A percentile compares a stretch with the other conserved stretches of the same genome.
These are phyloP conservation scores for Alternaria solani DNA, from an alignment of 2,329 filamentous ascomycete genomes.

Conservation along the genomic window DNA sequence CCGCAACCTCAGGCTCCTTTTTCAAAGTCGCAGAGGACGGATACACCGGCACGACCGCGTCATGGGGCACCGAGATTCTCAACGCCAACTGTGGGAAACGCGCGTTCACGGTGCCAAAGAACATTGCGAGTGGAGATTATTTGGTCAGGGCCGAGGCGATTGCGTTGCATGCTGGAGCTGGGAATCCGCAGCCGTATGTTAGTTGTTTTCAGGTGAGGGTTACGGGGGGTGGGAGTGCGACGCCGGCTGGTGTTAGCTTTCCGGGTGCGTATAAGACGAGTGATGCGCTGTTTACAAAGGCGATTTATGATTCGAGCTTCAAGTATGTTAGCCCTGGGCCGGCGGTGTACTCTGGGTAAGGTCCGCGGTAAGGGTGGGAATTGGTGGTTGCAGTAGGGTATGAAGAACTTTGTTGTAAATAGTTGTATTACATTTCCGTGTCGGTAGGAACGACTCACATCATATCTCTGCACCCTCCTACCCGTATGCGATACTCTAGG, in stretches of 20 bases:
- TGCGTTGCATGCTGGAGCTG: constrained; percentile 46
- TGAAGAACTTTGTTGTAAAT: neutral
- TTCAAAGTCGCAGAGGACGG: constrained; percentile 52
- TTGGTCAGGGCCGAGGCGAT: constrained; percentile 47
- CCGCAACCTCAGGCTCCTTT: constrained; percentile 41
- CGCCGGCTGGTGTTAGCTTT: constrained; percentile 44
- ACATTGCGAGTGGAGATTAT: constrained; percentile 44
- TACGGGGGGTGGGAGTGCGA: constrained; percentile 45
- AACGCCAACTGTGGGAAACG: constrained; percentile 51
- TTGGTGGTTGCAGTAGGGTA: neutral
- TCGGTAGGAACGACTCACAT: neutral
- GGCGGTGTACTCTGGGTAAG: constrained; percentile 44
- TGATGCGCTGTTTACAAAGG: constrained; percentile 45
- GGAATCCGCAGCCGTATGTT: constrained; percentile 46
- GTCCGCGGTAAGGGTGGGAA: neutral
- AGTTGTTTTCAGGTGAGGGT: constrained; percentile 52
- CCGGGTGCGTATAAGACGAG: constrained; percentile 47
- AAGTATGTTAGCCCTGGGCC: constrained; percentile 48
- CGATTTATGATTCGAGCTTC: constrained; percentile 46
- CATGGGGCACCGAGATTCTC: constrained; percentile 51
- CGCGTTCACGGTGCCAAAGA: constrained; percentile 47
- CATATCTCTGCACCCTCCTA: neutral
- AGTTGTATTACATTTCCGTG: neutral
- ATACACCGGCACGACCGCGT: constrained; percentile 46
- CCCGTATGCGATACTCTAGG: neutral